These are phyloP conservation scores for Stagonosporopsis rhizophila DNA, from an alignment of 2,329 filamentous ascomycete species.

Conservation along the genomic window DNA sequence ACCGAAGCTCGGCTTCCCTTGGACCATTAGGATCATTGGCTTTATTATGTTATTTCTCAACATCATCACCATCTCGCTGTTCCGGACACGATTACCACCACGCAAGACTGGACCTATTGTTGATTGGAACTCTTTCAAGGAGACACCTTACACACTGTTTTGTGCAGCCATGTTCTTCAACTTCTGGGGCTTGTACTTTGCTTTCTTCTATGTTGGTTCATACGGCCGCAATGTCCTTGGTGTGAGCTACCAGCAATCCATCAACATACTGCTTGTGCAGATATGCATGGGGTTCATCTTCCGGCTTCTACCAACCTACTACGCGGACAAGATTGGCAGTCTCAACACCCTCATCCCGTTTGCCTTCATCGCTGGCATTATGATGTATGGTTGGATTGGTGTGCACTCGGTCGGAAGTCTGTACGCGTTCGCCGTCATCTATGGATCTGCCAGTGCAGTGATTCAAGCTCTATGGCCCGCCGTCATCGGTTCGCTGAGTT, in stretches of 20 bases:
- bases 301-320: slow-evolving; percentile 57
- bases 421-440: slow-evolving; percentile 43
- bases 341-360: slow-evolving; percentile 58
- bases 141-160: slow-evolving; percentile 50
- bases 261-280: slow-evolving; percentile 63
- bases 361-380: slow-evolving; percentile 54
- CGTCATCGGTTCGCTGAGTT: slow-evolving; percentile 41
- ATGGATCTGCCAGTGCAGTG: slow-evolving; percentile 38
- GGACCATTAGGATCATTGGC: slow-evolving; percentile 68
- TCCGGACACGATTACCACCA: slow-evolving; percentile 49
- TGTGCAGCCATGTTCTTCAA: slow-evolving; percentile 47
- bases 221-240: slow-evolving; percentile 55
- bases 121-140: slow-evolving; percentile 52
- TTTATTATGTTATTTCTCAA: slow-evolving; percentile 62
- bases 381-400: slow-evolving; percentile 49
- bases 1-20: slow-evolving; percentile 58
- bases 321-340: slow-evolving; percentile 51
- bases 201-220: slow-evolving; percentile 55
- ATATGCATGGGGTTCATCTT: slow-evolving; percentile 58
- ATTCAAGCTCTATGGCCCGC: slow-evolving; percentile 44
- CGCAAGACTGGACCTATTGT: slow-evolving; percentile 52
- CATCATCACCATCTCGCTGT: slow-evolving; percentile 43
- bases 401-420: slow-evolving; percentile 34
- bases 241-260: slow-evolving; percentile 58
- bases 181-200: slow-evolving; percentile 52